phyloP scores from a whole-genome alignment of 257 asterid genomes.

The Primulina eburnea region DNA sequence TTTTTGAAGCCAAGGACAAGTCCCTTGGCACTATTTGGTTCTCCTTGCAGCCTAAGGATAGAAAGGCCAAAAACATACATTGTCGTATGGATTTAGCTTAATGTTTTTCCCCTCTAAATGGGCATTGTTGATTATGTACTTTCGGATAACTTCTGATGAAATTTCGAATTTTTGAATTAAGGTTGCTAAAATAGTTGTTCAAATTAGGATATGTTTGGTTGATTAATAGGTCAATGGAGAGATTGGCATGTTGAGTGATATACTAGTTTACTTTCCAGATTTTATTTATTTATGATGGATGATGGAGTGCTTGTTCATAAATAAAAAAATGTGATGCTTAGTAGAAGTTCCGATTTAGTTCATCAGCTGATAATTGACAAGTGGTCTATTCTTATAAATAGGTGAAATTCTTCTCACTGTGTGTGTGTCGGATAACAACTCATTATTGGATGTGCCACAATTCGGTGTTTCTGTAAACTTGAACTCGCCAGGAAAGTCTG shows the following conservation, averaged over 20 bases:
- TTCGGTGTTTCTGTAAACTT: constrained; percentile 33
- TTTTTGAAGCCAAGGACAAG: constrained; percentile 74
- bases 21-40: constrained; percentile 93
- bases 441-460: constrained; percentile 46
- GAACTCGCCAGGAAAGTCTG: constrained; percentile 38
- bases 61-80: constrained; percentile 77
- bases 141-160: neutral
- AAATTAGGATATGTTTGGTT: neutral
- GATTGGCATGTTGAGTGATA: neutral
- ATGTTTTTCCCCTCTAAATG: constrained; percentile 4
- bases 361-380: constrained; percentile 14
- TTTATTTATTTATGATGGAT: neutral
- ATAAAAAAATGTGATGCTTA: neutral
- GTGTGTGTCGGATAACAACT: constrained; percentile 62
- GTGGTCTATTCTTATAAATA: constrained; percentile 29
- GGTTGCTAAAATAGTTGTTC: neutral
- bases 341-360: constrained; percentile 15
- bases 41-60: constrained; percentile 72
- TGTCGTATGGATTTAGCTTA: constrained; percentile 22
- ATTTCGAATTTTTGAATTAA: neutral
- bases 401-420: constrained; percentile 90
- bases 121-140: constrained; percentile 1
- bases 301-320: neutral
- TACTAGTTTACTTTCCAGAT: neutral
- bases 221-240: neutral